Base-by-base conservation (phyloP, 371 early-diverging fungal species). In the Rhizopus sp. region DNA sequence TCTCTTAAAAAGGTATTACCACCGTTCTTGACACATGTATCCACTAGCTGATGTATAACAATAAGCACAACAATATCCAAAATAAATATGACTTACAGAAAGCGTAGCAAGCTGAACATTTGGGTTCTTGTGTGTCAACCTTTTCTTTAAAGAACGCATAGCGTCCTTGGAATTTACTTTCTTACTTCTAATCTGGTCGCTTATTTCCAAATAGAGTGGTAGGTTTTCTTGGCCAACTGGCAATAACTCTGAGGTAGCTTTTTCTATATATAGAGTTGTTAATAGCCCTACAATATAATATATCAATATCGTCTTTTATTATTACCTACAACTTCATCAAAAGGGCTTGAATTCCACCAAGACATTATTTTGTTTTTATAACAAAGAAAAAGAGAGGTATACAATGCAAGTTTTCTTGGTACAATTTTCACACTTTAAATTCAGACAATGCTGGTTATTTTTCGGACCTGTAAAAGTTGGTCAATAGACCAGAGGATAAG, bases 1-100 rank as follows among this genome's bases (percentile, higher is more conserved):
- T 96, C 95, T 7, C 83, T 80, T 38, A 96, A 73, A 66, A 97
- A 94, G 38, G 85, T 85, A 44, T 78, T 70, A 1, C 98, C 98
- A 30, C 91, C 89, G 69, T 97, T 97, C 72, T 97, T 97, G 33
- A 96, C 93, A 66, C 95, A 94, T 15, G 88, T 86, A 69, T 97
- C 98, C 0, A 89, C 77, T 38, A 96, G 73, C 93, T 93, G 60
- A 15, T 31, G 13, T 13, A 39, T 13, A 39, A 8, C 23, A 23
- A 23, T 23, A 23, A 23, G 23, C 23, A 23, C 23, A 23, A 23
- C 23, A 23, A 23, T 32, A 34, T n/a, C 23, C 42, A 35, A n/a
- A 39, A 5, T 30, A 15, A 34, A n/a, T 44, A 5, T 10, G 30
- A 56, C 64, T 66, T 82, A 93, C 93, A 52, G 88, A 91, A 53